Evolutionary conservation across 2,329 filamentous ascomycete species (phyloP), one percentile per base, ranked within the genome.

Genomic region (Aspergillus ochraceoroseus): DNA sequence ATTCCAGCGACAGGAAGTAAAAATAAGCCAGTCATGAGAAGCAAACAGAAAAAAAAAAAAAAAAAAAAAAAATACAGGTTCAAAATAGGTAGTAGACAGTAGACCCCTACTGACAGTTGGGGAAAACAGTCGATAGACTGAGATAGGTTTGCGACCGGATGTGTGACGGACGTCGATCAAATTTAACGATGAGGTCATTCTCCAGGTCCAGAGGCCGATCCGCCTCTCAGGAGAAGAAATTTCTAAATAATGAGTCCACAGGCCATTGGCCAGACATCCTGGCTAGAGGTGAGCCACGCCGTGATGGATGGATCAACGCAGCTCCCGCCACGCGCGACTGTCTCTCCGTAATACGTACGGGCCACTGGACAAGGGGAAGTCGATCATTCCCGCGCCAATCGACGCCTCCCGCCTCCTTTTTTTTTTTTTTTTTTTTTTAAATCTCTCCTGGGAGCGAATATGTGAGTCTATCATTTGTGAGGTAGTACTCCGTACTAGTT

Each of bases 311-410:
- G n/a, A 43, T 39, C 41, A 39, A 32, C 30, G 26, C 41, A 38
- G 27, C 35, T 34, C 35, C 41, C 35, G 41, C 41, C 41, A 43
- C 35, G 35, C 41, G 41, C 41, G 34, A 32, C 34, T n/a, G n/a
- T n/a, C n/a, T n/a, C n/a, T n/a, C n/a, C 34, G 41, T 43, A 44
- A 38, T 38, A 27, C 37, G 17, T 12, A 32, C 32, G 38, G n/a
- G n/a, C n/a, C n/a, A n/a, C n/a, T n/a, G n/a, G n/a, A n/a, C n/a
- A n/a, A n/a, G n/a, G 32, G 32, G 32, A 28, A 32, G 36, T 44
- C 32, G 32, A 43, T 38, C 40, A 33, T 38, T 27, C 15, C 31
- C 38, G 41, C 35, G 29, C 34, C 25, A 33, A 43, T 43, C 41
- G 41, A 43, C 41, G 35, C 28, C 35, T 38, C 34, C 40, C 33